Evolutionary conservation across 2,329 filamentous ascomycete genomes (phyloP), one percentile per base, ranked within the genome.

Genomic region (Neopestalotiopsis clavispora): DNA sequence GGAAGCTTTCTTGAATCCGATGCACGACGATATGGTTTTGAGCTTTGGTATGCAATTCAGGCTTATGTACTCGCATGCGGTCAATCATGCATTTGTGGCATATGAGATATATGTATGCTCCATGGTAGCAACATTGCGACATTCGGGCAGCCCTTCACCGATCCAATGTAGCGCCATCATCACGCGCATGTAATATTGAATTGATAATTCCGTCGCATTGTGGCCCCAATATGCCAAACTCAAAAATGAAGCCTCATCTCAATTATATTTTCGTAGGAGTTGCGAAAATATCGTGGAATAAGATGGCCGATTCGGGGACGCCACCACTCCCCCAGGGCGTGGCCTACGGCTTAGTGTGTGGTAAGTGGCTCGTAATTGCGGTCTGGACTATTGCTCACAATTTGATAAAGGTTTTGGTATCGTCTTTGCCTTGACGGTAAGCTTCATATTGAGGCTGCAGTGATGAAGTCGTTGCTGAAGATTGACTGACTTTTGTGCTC

Each of bases 261-360:
- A 28, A 28, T 28, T 28, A 28, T 28, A 28, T 28, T 28, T 28
- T 28, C 23, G 23, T 28, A 28, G 23, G 4, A 28, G 0, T 28
- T 3, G 23, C 23, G 23, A 28, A 3, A 28, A 28, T 3, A 28
- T 28, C 23, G 23, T 28, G 23, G 23, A 28, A 28, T 28, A 28
- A 28, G 20, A 69, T 69, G 67, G 49, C 56, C 10, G 60, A 66
- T 38, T 40, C 67, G 7, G 61, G 58, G 38, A 40, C 49, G n/a
- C 68, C 68, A 23, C 65, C 68, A 3, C 66, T 69, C 32, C 66
- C 68, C 2, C 68, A 69, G 23, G 66, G 68, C 14, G 59, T 69
- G 9, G 68, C 68, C 6, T 69, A 69, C 34, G 68, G 68, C 30
- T 28, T 69, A 12, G 68, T 69, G 6, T 66, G 62, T 49, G 67